A percentile compares a stretch with the other conserved stretches of the same genome.
Evolutionary conservation across 306 rosid genomes (phyloP).

Genomic region (Begonia masoniana): DNA sequence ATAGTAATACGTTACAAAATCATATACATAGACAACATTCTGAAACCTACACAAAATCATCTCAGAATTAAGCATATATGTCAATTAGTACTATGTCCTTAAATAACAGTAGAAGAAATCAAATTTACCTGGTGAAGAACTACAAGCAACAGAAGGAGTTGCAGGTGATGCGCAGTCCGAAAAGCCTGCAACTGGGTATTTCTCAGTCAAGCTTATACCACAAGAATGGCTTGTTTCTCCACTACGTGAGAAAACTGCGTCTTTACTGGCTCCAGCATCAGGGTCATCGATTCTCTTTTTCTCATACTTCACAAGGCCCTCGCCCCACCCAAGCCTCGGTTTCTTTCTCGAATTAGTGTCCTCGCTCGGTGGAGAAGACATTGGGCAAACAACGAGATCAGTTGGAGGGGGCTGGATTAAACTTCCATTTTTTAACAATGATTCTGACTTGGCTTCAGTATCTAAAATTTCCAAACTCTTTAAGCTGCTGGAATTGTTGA

Average conservation of each 20-base stretch:
- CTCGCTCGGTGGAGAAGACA: constrained; percentile 61
- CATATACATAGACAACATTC: too few species aligned
- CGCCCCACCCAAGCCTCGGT: constrained; percentile 93
- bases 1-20: too few species aligned
- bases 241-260: constrained; percentile 32
- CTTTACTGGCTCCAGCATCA: constrained; percentile 39
- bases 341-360: constrained; percentile 79
- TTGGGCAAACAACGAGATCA: constrained; percentile 59
- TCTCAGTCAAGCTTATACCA: constrained; percentile 44
- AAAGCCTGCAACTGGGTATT: constrained; percentile 50
- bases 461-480: constrained; percentile 56
- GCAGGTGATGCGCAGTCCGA: constrained; percentile 88
- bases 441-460: constrained; percentile 47
- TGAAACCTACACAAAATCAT: too few species aligned
- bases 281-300: constrained; percentile 69
- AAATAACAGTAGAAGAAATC: too few species aligned
- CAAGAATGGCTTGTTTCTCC: constrained; percentile 32
- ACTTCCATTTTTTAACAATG: constrained; percentile 37
- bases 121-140: constrained; percentile 78
- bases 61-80: too few species aligned
- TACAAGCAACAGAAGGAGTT: constrained; percentile 84
- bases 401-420: constrained; percentile 52
- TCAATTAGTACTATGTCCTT: too few species aligned
- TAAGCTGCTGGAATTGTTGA: constrained; percentile 64
- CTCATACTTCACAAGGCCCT: constrained; percentile 95